A percentile compares a stretch with the other conserved stretches of the same genome.
Evolutionary conservation across 805 yeast species (phyloP).

Genomic region (Saturnispora diversa): DNA sequence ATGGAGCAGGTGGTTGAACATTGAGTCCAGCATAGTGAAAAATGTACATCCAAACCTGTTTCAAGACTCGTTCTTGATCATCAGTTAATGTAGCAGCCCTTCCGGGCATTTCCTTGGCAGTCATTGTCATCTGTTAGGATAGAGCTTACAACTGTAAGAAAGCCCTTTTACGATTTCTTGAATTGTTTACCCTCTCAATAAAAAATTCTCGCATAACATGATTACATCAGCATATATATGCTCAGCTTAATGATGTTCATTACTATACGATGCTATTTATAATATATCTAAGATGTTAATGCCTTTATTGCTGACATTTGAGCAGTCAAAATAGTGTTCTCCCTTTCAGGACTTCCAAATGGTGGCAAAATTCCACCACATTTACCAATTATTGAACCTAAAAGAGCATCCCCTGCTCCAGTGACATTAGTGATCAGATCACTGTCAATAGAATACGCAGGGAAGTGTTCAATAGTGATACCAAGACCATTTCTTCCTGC

Average conservation of each 20-base stretch:
- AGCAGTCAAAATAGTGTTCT: conserved; percentile 18
- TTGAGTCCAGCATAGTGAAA: conserved; percentile 52
- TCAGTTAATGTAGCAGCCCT: conserved; percentile 38
- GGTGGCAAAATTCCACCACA: conserved; percentile 21
- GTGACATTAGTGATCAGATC: conserved; percentile 54
- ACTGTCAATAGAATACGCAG: conserved; percentile 28
- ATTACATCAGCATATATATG: no score
- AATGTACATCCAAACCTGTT: conserved; percentile 63
- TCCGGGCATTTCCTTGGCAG: conserved; percentile 26
- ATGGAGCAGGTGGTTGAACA: conserved; percentile 21
- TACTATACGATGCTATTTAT: no score
- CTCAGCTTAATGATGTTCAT: no score
- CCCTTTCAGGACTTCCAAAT: conserved; percentile 16
- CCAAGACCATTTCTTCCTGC: conserved; percentile 35
- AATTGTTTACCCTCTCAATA: no score
- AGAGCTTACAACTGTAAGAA: no score
- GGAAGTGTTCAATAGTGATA: conserved; percentile 56
- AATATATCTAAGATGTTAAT: not conserved
- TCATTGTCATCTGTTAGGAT: conserved; percentile 1
- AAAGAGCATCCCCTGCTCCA: conserved; percentile 83
- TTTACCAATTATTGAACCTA: conserved; percentile 52
- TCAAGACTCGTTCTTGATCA: conserved; percentile 56
- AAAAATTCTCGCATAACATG: no score
- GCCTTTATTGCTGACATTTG: conserved; percentile 19
- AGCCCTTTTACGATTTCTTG: no score